phyloP scores from a whole-genome alignment of 2,329 filamentous ascomycete species.

The Colletotrichum aenigma region DNA sequence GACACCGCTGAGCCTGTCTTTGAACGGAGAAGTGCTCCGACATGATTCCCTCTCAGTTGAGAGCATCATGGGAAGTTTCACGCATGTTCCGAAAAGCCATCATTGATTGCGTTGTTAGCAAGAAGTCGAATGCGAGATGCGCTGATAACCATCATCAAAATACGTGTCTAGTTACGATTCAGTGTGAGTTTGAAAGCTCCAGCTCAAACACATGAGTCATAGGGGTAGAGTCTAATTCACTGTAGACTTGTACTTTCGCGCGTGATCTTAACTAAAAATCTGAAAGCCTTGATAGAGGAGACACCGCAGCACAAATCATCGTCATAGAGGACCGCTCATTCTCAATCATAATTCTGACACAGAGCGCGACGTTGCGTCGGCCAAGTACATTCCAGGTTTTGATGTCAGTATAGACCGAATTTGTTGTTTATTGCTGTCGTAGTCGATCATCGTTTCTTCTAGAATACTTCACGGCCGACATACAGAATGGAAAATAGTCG shows the following conservation, averaged over 20 bases:
- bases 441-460: not conserved
- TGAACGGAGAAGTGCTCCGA: not conserved
- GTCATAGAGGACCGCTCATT: rapidly evolving
- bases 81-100: no score
- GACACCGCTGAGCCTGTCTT: not conserved
- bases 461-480: not conserved
- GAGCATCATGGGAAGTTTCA: no score
- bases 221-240: not conserved
- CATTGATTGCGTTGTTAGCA: not conserved
- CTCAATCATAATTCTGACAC: not conserved
- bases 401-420: rapidly evolving
- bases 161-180: no score
- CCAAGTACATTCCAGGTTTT: rapidly evolving
- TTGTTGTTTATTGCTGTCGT: not conserved
- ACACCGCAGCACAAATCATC: rapidly evolving
- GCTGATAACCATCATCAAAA: not conserved
- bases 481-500: no score
- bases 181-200: no score
- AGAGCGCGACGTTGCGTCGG: rapidly evolving
- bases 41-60: not conserved
- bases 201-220: no score
- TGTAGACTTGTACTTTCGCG: not conserved
- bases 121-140: not conserved
- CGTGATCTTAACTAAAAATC: not conserved
- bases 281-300: not conserved